phyloP scores from a whole-genome alignment of 2,329 filamentous ascomycete genomes.

The Arthrinium puccinioides region DNA sequence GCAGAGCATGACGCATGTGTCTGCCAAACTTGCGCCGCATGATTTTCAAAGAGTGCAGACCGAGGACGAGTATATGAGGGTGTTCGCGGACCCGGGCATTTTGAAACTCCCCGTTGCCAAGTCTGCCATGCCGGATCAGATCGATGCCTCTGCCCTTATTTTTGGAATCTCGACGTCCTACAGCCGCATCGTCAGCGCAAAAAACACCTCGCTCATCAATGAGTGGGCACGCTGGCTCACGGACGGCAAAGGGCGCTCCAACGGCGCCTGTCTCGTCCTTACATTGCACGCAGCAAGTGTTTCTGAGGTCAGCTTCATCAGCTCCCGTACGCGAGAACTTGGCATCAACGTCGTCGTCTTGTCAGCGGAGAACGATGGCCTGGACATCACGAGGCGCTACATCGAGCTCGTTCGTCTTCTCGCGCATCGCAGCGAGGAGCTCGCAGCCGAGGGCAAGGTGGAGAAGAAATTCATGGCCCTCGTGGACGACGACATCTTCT shows the following conservation, averaged over 20 bases:
- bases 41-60: constrained; percentile 10
- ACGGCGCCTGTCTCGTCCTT: constrained; percentile 35
- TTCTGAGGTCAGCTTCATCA: constrained; percentile 23
- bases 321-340: constrained; percentile 20
- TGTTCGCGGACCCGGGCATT: neutral
- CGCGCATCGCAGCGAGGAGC: constrained; percentile 22
- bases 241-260: constrained; percentile 28
- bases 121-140: constrained; percentile 20
- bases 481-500: constrained; percentile 39
- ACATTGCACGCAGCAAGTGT: constrained; percentile 30
- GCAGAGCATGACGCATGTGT: constrained; percentile 14
- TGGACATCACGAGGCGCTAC: constrained; percentile 27
- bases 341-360: constrained; percentile 33
- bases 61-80: constrained; percentile 10
- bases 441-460: constrained; percentile 16
- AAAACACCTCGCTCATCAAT: constrained; percentile 29
- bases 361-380: constrained; percentile 17
- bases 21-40: constrained; percentile 8
- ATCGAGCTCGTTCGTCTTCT: constrained; percentile 29
- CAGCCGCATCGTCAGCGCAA: constrained; percentile 27
- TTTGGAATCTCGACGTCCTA: constrained; percentile 38
- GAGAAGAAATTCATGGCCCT: constrained; percentile 34
- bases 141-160: constrained; percentile 31
- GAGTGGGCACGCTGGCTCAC: constrained; percentile 41
- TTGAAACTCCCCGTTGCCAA: constrained; percentile 25